Evolutionary conservation across 2,329 filamentous ascomycete species (phyloP).

Genomic region (Penicillium janthinellum): DNA sequence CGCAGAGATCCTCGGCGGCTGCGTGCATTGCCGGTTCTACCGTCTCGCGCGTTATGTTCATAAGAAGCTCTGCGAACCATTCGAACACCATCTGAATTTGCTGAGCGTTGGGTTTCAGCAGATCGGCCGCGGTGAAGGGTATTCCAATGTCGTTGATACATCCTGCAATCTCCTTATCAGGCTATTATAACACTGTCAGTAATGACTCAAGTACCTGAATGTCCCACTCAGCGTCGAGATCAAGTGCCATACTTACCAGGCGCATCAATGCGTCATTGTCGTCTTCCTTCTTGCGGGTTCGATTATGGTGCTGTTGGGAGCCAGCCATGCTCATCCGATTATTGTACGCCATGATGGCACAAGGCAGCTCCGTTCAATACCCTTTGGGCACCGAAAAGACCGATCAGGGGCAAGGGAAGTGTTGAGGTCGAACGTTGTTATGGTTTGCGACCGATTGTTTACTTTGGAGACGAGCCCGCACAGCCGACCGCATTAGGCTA

Average conservation of each 20-base stretch:
- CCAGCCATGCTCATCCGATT: slow-evolving; percentile 53
- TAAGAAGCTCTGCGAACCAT: slow-evolving; percentile 91
- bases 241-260: slow-evolving; percentile 45
- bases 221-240: neutral
- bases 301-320: slow-evolving; percentile 49
- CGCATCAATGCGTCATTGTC: slow-evolving; percentile 61
- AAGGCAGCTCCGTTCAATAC: slow-evolving; percentile 9
- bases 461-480: slow-evolving; percentile 30
- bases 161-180: slow-evolving; percentile 80
- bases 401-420: slow-evolving; percentile 12
- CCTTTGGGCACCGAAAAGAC: neutral
- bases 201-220: neutral
- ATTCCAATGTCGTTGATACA: slow-evolving; percentile 98
- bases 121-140: slow-evolving; percentile 78
- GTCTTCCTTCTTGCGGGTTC: slow-evolving; percentile 58
- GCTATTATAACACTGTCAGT: slow-evolving; percentile 48
- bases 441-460: slow-evolving; percentile 38
- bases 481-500: slow-evolving; percentile 32
- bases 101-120: slow-evolving; percentile 90
- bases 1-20: slow-evolving; percentile 82
- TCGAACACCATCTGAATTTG: slow-evolving; percentile 98
- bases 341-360: slow-evolving; percentile 51
- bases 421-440: slow-evolving; percentile 25
- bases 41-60: slow-evolving; percentile 90
- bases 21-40: slow-evolving; percentile 95